Percentiles rank a stretch among this genome's conserved stretches.
Conservation (phyloP, 352 stramenopile species). For the Halophytophthora batemanensis region DNA sequence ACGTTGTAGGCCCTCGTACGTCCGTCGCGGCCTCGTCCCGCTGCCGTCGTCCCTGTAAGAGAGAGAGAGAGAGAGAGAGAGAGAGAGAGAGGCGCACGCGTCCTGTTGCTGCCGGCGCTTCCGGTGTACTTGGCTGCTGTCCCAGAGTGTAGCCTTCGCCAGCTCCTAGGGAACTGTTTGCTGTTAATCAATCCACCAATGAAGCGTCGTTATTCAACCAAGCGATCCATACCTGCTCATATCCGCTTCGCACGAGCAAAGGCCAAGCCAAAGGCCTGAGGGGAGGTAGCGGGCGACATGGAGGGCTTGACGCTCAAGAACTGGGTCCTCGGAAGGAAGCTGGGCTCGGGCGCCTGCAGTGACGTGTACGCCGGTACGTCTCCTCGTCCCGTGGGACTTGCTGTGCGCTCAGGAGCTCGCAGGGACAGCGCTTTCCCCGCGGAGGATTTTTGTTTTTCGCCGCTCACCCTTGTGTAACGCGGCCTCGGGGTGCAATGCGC, state of each 20-base stretch:
- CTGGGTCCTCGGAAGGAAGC: constrained; percentile 75
- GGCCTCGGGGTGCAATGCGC: too few species aligned
- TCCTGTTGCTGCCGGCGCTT: too few species aligned
- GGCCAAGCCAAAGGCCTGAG: constrained; percentile 5
- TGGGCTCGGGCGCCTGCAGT: constrained; percentile 75
- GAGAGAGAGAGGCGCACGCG: too few species aligned
- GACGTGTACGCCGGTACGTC: constrained; percentile 71
- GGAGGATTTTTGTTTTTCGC: neutral
- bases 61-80: too few species aligned
- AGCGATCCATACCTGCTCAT: neutral
- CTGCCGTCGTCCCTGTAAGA: constrained; percentile 29
- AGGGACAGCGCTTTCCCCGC: neutral
- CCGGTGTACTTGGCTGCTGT: too few species aligned
- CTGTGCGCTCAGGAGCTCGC: constrained; percentile 1
- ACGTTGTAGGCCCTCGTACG: constrained; percentile 23
- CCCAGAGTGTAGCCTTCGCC: too few species aligned
- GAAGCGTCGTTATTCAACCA: too few species aligned
- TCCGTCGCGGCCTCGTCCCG: constrained; percentile 26
- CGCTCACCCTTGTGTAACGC: neutral
- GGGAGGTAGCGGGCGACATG: constrained; percentile 15
- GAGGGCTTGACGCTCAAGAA: constrained; percentile 76
- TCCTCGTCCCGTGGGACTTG: neutral
- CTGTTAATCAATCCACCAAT: too few species aligned
- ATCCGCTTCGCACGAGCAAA: too few species aligned
- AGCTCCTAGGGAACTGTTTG: too few species aligned